Evolutionary conservation across 768 basidiomycete genomes (phyloP).

Genomic region (Lactarius sp.): DNA sequence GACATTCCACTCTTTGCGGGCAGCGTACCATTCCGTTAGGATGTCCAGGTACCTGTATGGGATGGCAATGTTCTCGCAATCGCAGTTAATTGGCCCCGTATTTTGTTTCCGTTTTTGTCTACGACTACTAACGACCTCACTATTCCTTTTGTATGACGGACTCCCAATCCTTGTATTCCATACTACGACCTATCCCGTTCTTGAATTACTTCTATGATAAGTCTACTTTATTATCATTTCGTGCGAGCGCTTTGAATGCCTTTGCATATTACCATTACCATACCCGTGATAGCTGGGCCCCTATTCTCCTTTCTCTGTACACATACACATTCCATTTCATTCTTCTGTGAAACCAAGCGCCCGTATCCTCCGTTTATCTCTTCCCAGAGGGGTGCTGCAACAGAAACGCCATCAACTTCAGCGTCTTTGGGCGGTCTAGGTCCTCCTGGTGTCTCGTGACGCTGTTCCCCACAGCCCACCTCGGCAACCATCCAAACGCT

Average conservation of each 20-base stretch:
- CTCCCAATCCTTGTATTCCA: background rate
- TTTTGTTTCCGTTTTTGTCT: constrained; percentile 2
- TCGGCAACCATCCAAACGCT: background rate
- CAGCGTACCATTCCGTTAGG: constrained; percentile 11
- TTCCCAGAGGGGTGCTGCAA: background rate
- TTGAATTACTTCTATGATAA: background rate
- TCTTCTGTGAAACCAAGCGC: background rate
- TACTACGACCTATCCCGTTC: background rate
- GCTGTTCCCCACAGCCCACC: background rate
- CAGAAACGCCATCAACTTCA: background rate
- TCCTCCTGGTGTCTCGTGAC: background rate
- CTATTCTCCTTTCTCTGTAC: background rate
- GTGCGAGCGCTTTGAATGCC: background rate
- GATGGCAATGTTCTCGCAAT: background rate
- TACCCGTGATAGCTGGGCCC: constrained; percentile 2
- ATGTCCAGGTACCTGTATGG: background rate
- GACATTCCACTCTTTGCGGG: constrained; percentile 19
- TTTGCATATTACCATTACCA: constrained; percentile 12
- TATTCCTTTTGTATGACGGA: background rate
- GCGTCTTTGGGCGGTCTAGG: background rate
- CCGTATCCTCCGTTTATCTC: background rate
- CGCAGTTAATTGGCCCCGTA: background rate
- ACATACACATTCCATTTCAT: constrained; percentile 7
- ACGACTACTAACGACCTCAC: constrained; percentile 5
- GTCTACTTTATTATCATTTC: constrained; percentile 6